Conservation (phyloP, 139 green algal genomes). For the Coelastrella sp. region DNA sequence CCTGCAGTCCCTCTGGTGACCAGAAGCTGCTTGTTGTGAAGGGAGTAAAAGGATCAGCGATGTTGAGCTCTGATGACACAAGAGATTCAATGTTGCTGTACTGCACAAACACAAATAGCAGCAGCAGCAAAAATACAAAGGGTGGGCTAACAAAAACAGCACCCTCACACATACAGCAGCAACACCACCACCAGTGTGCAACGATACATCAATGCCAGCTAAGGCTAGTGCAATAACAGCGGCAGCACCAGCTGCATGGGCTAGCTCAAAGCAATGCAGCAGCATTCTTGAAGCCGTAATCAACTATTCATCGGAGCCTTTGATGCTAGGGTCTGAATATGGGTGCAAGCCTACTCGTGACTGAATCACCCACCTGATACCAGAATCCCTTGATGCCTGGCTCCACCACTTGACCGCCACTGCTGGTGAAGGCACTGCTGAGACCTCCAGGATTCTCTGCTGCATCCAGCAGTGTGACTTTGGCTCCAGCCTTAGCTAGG, state of each 20-base stretch:
- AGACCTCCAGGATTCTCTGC: constrained; percentile 56
- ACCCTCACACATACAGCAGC: not conserved
- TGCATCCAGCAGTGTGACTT: constrained; percentile 74
- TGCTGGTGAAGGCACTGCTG: constrained; percentile 41
- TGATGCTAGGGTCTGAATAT: too few relatives aligned
- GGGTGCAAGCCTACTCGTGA: not conserved
- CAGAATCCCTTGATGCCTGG: constrained; percentile 74
- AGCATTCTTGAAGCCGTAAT: not conserved
- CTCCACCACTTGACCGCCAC: constrained; percentile 68
- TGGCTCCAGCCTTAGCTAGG: constrained; percentile 37
- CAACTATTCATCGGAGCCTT: too few relatives aligned
- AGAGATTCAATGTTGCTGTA: constrained; percentile 86
- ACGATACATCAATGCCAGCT: not conserved
- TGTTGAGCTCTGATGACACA: constrained; percentile 61
- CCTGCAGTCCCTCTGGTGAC: constrained; percentile 57
- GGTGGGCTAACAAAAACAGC: not conserved
- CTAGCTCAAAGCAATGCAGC: not conserved
- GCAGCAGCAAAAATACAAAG: constrained; percentile 11
- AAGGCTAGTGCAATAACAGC: not conserved
- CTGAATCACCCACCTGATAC: constrained; percentile 5
- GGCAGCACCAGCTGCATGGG: not conserved
- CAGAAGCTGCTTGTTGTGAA: constrained; percentile 77
- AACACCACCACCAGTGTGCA: not conserved
- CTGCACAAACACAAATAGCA: constrained; percentile 35
- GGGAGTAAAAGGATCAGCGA: constrained; percentile 69